Conservation (phyloP, 441 rosid species). For the Codiaeum variegatum region DNA sequence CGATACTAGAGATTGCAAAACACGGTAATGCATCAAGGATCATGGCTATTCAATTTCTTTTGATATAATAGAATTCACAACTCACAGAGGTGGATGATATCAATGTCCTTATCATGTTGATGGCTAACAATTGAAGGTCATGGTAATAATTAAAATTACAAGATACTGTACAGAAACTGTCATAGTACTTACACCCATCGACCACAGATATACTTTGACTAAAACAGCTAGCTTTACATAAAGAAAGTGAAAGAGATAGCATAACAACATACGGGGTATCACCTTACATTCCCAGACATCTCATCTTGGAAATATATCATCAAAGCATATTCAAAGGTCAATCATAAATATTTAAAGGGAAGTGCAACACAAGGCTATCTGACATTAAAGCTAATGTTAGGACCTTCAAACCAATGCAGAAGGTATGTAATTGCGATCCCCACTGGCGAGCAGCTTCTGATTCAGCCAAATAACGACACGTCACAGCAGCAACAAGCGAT, state of each 20-base stretch:
- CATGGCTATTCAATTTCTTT: background rate
- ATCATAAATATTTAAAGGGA: background rate
- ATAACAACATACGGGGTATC: background rate
- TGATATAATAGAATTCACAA: background rate
- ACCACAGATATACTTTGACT: background rate
- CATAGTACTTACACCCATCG: background rate
- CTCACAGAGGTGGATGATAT: background rate
- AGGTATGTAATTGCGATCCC: slow-evolving; percentile 93
- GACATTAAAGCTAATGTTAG: slow-evolving; percentile 17
- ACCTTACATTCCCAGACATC: background rate
- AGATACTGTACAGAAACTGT: background rate
- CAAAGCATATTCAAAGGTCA: background rate
- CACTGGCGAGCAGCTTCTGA: slow-evolving; percentile 83
- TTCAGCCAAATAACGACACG: slow-evolving; percentile 67
- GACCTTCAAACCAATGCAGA: slow-evolving; percentile 93
- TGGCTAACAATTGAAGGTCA: slow-evolving; percentile 2
- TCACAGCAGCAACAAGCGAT: slow-evolving; percentile 95
- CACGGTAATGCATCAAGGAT: background rate
- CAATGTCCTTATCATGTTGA: slow-evolving; percentile 1
- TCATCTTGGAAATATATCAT: slow-evolving; percentile 4
- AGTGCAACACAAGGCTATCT: background rate
- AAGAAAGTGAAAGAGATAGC: background rate
- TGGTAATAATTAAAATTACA: background rate
- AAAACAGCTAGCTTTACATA: background rate
- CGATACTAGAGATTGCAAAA: background rate